These are phyloP conservation scores for Beauveria sp. DNA, from an alignment of 2,329 filamentous ascomycete species.

Conservation along the genomic window DNA sequence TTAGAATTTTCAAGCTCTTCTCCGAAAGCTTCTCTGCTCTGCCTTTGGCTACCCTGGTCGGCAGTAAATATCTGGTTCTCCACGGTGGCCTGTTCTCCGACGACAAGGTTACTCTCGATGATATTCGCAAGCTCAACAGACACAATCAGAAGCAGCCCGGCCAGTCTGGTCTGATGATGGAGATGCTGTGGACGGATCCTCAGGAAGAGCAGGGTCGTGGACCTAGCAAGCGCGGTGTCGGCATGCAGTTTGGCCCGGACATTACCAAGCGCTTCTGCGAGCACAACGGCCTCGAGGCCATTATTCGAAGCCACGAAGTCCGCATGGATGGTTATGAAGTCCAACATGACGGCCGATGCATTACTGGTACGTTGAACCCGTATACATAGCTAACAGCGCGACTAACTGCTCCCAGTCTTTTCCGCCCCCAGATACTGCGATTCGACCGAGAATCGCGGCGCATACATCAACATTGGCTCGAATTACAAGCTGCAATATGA, in stretches of 20 bases:
- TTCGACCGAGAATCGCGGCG: slow-evolving; percentile 94
- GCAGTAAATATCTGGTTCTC: slow-evolving; percentile 82
- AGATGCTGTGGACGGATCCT: slow-evolving; percentile 99
- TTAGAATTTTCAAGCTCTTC: slow-evolving; percentile 86
- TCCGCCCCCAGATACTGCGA: slow-evolving; percentile 97
- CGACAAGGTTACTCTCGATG: slow-evolving; percentile 83
- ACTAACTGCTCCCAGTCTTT: slow-evolving; percentile 55
- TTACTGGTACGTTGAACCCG: slow-evolving; percentile 59
- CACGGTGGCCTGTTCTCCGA: slow-evolving; percentile 95
- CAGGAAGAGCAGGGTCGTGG: slow-evolving; percentile 79
- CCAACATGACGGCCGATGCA: slow-evolving; percentile 91
- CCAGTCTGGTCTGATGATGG: slow-evolving; percentile 96
- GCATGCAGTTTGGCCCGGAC: slow-evolving; percentile 93
- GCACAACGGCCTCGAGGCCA: slow-evolving; percentile 85
- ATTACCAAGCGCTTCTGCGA: slow-evolving; percentile 96
- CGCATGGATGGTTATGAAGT: slow-evolving; percentile 99
- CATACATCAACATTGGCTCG: slow-evolving; percentile 92
- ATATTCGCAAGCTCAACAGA: slow-evolving; percentile 86
- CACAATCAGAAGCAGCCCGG: slow-evolving; percentile 90
- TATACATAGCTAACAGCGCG: slow-evolving; percentile 6
- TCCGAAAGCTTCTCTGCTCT: slow-evolving; percentile 96
- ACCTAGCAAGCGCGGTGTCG: slow-evolving; percentile 93
- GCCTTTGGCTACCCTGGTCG: slow-evolving; percentile 84
- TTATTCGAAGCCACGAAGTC: slow-evolving; percentile 96
- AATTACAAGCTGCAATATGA: slow-evolving; percentile 89